Evolutionary conservation across 768 basidiomycete genomes (phyloP).

Genomic region (Mrakia hoshinonis): DNA sequence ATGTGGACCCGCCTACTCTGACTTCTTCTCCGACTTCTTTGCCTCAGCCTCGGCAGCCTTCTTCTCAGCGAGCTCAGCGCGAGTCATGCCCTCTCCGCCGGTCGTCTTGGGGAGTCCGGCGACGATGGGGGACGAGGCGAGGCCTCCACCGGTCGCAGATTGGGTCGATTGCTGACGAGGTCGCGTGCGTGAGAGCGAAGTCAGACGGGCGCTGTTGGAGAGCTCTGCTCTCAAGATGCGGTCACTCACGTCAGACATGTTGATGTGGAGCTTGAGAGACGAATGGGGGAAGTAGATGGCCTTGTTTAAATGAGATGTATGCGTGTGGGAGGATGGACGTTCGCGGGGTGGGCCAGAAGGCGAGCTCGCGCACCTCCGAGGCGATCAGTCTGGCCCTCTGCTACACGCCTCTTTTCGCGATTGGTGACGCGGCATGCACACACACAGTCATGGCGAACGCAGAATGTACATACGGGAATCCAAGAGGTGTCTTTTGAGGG

Average conservation of each 20-base stretch:
- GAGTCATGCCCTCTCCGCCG: slow-evolving; percentile 32
- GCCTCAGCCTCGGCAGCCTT: slow-evolving; percentile 15
- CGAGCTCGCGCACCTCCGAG: no score
- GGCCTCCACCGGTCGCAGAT: slow-evolving; percentile 30
- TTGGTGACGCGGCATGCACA: no score
- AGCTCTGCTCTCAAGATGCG: neutral
- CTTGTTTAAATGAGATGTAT: neutral
- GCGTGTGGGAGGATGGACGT: neutral
- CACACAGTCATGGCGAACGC: no score
- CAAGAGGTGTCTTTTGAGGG: no score
- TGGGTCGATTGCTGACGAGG: neutral
- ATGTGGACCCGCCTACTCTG: neutral
- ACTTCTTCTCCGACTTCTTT: slow-evolving; percentile 13
- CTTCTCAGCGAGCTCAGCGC: slow-evolving; percentile 30
- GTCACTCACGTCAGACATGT: slow-evolving; percentile 13
- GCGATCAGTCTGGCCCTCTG: no score
- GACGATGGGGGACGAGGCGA: slow-evolving; percentile 31
- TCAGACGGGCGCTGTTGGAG: neutral
- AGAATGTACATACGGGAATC: no score
- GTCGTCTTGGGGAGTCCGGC: slow-evolving; percentile 28
- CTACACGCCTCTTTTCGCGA: no score
- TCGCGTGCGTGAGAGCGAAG: neutral
- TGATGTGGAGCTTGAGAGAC: neutral
- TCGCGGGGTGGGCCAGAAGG: no score
- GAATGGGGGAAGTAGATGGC: no score